A percentile compares a stretch with the other conserved stretches of the same genome.
Evolutionary conservation across 2,329 filamentous ascomycete genomes (phyloP).

Genomic region (Tolypocladium ovalisporum): DNA sequence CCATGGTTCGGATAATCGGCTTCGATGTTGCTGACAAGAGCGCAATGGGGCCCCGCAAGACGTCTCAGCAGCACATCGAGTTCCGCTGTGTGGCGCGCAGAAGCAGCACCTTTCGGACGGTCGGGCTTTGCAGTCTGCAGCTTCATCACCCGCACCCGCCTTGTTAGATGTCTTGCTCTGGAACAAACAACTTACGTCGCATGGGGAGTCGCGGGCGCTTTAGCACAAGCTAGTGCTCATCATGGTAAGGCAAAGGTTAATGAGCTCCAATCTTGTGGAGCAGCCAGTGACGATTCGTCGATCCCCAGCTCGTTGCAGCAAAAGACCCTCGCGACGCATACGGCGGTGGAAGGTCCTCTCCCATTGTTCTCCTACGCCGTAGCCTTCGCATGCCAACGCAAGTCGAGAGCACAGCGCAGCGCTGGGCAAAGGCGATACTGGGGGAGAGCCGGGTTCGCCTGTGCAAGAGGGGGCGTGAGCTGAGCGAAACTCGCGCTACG

Average conservation of each 20-base stretch:
- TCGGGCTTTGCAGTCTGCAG: neutral
- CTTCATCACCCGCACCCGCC: neutral
- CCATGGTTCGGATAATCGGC: slow-evolving; percentile 2
- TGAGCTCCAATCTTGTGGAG: too few species aligned
- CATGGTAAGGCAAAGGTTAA: too few species aligned
- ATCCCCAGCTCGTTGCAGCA: too few species aligned
- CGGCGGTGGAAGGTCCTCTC: neutral
- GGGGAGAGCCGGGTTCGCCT: neutral
- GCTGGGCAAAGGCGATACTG: neutral
- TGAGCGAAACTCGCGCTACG: slow-evolving; percentile 5
- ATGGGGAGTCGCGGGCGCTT: neutral
- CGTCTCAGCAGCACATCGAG: neutral
- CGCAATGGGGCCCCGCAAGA: neutral
- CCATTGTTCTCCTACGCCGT: neutral
- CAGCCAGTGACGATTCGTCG: too few species aligned
- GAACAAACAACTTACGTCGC: too few species aligned
- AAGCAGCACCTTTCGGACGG: neutral
- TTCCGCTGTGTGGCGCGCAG: neutral
- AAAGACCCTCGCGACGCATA: neutral
- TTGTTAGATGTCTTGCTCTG: neutral
- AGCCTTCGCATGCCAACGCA: neutral
- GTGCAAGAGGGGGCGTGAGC: neutral
- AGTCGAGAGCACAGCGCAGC: neutral
- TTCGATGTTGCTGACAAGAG: neutral
- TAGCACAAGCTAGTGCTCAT: neutral